Evolutionary conservation across 208 protist species (phyloP).

Genomic region (Wallacemonas collosoma): DNA sequence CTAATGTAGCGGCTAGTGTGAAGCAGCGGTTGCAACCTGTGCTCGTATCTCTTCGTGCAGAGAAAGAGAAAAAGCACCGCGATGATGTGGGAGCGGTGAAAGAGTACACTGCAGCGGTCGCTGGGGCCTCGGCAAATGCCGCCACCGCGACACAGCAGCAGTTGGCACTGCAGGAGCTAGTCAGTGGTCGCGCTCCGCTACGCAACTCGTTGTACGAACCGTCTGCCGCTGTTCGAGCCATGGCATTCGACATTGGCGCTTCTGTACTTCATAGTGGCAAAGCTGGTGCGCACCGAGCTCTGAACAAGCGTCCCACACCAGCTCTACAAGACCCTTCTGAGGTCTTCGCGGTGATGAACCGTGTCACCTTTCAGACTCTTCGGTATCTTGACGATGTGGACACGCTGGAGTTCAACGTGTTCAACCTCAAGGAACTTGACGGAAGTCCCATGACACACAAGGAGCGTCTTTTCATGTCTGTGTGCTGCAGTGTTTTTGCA

Average conservation of each 20-base stretch:
- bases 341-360: slow-evolving; percentile 74
- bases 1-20: slow-evolving; percentile 10
- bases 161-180: slow-evolving; percentile 18
- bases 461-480: slow-evolving; percentile 79
- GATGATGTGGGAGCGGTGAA: neutral
- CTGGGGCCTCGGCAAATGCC: neutral
- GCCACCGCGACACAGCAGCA: slow-evolving; percentile 9
- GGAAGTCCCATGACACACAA: slow-evolving; percentile 74
- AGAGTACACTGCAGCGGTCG: neutral
- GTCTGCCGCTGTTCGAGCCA: slow-evolving; percentile 21
- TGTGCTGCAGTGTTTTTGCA: slow-evolving; percentile 80
- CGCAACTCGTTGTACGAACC: slow-evolving; percentile 23
- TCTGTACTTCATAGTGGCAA: slow-evolving; percentile 25
- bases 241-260: slow-evolving; percentile 36
- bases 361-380: slow-evolving; percentile 64
- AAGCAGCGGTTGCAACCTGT: slow-evolving; percentile 11
- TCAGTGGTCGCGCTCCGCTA: slow-evolving; percentile 35
- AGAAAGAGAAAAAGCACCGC: neutral
- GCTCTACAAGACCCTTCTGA: slow-evolving; percentile 66
- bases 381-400: slow-evolving; percentile 81
- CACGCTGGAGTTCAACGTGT: slow-evolving; percentile 78
- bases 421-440: slow-evolving; percentile 65
- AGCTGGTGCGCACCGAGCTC: slow-evolving; percentile 8
- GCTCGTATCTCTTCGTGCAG: neutral
- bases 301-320: slow-evolving; percentile 37